Evolutionary conservation across 2,329 filamentous ascomycete genomes (phyloP).

Genomic region (Cladosporium colombiae): DNA sequence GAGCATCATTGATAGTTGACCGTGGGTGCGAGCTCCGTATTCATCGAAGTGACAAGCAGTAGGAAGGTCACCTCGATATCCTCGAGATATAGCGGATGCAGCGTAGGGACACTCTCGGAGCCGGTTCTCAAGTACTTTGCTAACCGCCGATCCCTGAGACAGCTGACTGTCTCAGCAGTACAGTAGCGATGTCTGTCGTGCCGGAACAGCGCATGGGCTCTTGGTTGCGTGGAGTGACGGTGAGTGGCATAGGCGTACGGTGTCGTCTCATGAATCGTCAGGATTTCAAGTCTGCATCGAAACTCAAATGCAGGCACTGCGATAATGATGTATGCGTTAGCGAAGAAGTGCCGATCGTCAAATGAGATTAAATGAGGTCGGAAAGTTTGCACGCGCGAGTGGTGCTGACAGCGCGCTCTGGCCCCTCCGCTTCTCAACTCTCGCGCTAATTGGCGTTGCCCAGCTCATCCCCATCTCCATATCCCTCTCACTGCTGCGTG

Average conservation of each 20-base stretch:
- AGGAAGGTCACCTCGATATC: background rate
- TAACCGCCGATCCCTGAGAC: background rate
- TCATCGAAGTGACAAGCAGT: no score
- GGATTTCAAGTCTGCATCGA: background rate
- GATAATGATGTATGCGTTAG: background rate
- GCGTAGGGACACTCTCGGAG: background rate
- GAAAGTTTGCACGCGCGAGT: background rate
- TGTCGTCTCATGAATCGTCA: background rate
- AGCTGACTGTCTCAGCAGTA: background rate
- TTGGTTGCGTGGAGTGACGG: background rate
- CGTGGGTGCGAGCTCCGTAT: no score
- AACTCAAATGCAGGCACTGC: background rate
- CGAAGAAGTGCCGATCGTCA: background rate
- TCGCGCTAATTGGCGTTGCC: constrained; percentile 17
- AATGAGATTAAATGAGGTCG: constrained; percentile 6
- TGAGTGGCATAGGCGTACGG: background rate
- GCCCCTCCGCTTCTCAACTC: constrained; percentile 7
- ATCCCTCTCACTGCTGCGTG: background rate
- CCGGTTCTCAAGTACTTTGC: background rate
- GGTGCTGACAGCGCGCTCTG: constrained; percentile 3
- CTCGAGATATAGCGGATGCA: background rate
- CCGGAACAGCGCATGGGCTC: background rate
- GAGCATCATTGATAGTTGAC: no score
- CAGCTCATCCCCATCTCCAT: constrained; percentile 11
- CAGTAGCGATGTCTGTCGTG: background rate